Base-by-base conservation (phyloP, 768 basidiomycete genomes). In the Psilocybe tampanensis region DNA sequence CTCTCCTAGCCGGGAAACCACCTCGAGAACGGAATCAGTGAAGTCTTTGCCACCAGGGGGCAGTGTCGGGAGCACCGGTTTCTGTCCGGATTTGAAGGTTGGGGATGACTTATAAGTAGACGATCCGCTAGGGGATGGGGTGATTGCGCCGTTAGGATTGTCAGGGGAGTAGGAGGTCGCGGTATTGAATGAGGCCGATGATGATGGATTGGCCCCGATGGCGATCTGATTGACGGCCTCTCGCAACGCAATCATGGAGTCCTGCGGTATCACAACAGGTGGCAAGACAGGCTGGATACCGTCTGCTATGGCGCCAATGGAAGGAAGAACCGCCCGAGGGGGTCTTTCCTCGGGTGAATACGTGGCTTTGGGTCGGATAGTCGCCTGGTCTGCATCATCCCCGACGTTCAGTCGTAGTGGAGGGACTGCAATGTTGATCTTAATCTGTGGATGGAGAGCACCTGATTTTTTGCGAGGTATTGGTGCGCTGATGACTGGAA, bases 1-100 rank as follows among this genome's bases (percentile, higher is more conserved):
- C 66, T 97, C 95, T 19, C 96, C 96, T 5, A 99, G 75, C 41
- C 93, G 83, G 6, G 76, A 70, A 13, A 94, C 60, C 58, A 90
- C 88, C 63, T 93, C 89, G 44, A 98, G 77, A 58, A 84, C 65
- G 48, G 83, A 82, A 69, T 93, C 91, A 8, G 82, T 80, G 36
- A 67, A 67, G 9, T 67, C 66, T 32, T 62, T 64, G 22, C 41
- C 15, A 9, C 41, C 15, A 9, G n/a, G 29, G 11, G 34, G 21
- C 17, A 24, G 21, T 22, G 32, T 11, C 19, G 13, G 36, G 47
- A 50, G 47, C 34, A 21, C 8, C 17, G 17, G 47, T 1, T 29
- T 29, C 15, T 29, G 32, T 9, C 9, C 24, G 23, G 34, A 17
- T 12, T 18, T 23, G 22, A 22, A 42, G 36, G 29, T 42, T 17